phyloP scores from a whole-genome alignment of 495 filamentous ascomycete genomes.

The Penicillium odoratum region DNA sequence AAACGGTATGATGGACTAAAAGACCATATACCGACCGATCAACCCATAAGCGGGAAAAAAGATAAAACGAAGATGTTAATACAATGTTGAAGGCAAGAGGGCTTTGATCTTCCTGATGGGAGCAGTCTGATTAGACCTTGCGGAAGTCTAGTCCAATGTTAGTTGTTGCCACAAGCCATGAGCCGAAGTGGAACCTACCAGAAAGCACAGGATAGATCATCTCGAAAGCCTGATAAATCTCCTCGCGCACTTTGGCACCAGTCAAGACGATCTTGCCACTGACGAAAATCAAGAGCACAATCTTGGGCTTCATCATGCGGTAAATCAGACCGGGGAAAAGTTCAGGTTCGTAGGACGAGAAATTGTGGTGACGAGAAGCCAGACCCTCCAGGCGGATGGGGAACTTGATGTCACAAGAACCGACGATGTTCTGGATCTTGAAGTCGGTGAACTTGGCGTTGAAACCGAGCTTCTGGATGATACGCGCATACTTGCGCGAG shows the following conservation, averaged over 20 bases:
- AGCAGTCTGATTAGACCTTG: slow-evolving; percentile 52
- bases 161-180: slow-evolving; percentile 26
- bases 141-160: slow-evolving; percentile 57
- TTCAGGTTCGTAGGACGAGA: slow-evolving; percentile 98
- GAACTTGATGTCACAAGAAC: slow-evolving; percentile 99
- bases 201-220: slow-evolving; percentile 98
- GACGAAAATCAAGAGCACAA: slow-evolving; percentile 98
- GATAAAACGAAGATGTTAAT: slow-evolving; percentile 54
- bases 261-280: slow-evolving; percentile 98
- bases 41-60: slow-evolving; percentile 39
- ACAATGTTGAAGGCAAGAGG: slow-evolving; percentile 50
- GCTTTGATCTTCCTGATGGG: slow-evolving; percentile 24
- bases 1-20: not conserved
- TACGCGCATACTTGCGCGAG: slow-evolving; percentile 96
- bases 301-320: slow-evolving; percentile 99
- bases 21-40: not conserved
- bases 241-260: slow-evolving; percentile 96
- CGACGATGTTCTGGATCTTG: slow-evolving; percentile 99
- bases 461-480: slow-evolving; percentile 99
- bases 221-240: slow-evolving; percentile 98
- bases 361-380: slow-evolving; percentile 95
- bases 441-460: slow-evolving; percentile 99
- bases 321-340: slow-evolving; percentile 99
- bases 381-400: slow-evolving; percentile 96
- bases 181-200: slow-evolving; percentile 52